Evolutionary conservation across 768 basidiomycete species (phyloP).

Genomic region (Russula griseocarnosa): DNA sequence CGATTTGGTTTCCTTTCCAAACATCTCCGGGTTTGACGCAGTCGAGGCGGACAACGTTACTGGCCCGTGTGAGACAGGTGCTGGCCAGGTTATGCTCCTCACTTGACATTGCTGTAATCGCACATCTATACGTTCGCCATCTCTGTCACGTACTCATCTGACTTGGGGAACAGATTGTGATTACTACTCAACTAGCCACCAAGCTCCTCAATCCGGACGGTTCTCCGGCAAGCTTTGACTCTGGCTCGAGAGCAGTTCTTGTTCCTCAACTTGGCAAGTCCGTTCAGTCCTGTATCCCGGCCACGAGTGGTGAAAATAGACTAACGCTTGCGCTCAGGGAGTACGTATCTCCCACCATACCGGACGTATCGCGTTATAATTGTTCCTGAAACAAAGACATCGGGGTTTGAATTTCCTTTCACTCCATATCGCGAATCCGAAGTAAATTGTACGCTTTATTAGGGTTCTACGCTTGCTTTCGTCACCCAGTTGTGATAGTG

Average conservation of each 20-base stretch:
- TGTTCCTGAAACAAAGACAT: constrained; percentile 39
- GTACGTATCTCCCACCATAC: constrained; percentile 42
- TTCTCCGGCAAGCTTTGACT: constrained; percentile 59
- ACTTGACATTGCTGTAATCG: constrained; percentile 30
- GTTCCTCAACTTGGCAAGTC: constrained; percentile 58
- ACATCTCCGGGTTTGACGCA: constrained; percentile 39
- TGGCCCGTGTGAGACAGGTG: constrained; percentile 51
- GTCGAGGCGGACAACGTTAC: constrained; percentile 41
- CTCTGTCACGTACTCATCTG: neutral
- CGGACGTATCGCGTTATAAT: constrained; percentile 44
- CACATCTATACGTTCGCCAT: neutral
- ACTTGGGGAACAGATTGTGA: constrained; percentile 41
- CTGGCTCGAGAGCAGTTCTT: constrained; percentile 59
- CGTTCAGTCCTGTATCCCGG: neutral
- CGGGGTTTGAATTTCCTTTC: constrained; percentile 38
- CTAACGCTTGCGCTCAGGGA: constrained; percentile 30
- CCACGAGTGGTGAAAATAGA: neutral
- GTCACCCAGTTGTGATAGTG: constrained; percentile 35
- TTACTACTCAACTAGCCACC: constrained; percentile 66
- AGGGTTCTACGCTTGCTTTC: constrained; percentile 43
- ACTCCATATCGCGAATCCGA: constrained; percentile 16
- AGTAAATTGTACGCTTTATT: constrained; percentile 20
- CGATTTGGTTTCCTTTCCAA: constrained; percentile 67
- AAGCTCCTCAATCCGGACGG: constrained; percentile 65
- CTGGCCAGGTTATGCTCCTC: constrained; percentile 49